Base-by-base conservation (phyloP, 139 green algal genomes). In the Micractinium sp. region DNA sequence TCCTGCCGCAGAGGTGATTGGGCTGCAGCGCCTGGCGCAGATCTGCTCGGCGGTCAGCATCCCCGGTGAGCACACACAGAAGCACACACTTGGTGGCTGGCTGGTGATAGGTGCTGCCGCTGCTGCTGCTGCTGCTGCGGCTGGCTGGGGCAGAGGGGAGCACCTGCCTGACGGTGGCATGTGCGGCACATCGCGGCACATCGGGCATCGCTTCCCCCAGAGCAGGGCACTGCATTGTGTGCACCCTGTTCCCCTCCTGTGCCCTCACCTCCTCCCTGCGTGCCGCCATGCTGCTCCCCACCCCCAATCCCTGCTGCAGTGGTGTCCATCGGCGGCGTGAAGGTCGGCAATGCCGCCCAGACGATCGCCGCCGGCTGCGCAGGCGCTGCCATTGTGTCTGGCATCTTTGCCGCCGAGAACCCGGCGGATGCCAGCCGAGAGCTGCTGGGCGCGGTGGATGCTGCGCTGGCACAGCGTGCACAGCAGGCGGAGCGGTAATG, bases 301-400 rank as follows among this genome's bases (percentile, higher is more conserved):
- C 22, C 16, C 78, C 16, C 41, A 36, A 14, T 56, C 60, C 7
- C 56, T 56, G 3, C 36, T 47, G 96, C 97, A 16, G 95, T 98
- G 0, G 97, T 99, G 20, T 93, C 96, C 33, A 99, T 99, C 33
- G 97, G 97, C 5, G 97, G 97, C 53, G 93, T 99, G 18, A 92
- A 80, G 7, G 85, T 87, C 13, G 86, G 41, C 73, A 98, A 98
- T 82, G 94, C 93, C 0, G 80, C 22, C 0, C 88, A 93, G 1
- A 77, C 85, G 0, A 87, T 98, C 0, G 31, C 82, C 0, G 92
- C 92, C 0, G 95, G 95, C 63, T 91, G 87, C 33, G 93, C 91
- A 22, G 96, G 96, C 22, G 91, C 97, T 0, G 96, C 96, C 1
- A 93, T 98, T 0, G 96, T 98, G 66, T 96, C 92, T 1, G 95